phyloP scores from a whole-genome alignment of 108 stramenopile species.

The Cyclotella atomus region DNA sequence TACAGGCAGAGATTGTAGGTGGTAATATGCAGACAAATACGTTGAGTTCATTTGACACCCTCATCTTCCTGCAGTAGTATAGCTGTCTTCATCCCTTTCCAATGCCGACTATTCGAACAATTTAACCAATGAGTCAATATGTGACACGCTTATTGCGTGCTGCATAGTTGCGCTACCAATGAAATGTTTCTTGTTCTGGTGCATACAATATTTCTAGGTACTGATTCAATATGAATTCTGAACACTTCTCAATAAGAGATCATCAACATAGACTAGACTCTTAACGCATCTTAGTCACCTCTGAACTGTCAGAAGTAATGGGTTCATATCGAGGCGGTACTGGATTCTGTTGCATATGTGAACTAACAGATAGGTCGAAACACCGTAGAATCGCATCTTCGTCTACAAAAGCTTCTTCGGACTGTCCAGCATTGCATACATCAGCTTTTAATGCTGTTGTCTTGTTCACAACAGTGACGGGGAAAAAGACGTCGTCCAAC shows the following conservation, averaged over 20 bases:
- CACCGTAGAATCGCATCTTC: constrained; percentile 21
- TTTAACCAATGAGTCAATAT: too few species aligned
- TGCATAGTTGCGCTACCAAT: too few species aligned
- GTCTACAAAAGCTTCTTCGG: not conserved
- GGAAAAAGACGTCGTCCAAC: not conserved
- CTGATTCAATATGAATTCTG: too few species aligned
- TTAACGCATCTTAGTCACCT: too few species aligned
- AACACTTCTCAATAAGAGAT: too few species aligned
- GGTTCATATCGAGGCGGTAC: constrained; percentile 16
- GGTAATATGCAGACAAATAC: not conserved
- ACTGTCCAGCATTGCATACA: not conserved
- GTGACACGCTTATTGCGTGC: too few species aligned
- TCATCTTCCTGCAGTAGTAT: not conserved
- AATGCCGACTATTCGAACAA: too few species aligned
- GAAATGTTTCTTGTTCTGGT: too few species aligned
- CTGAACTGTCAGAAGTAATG: not conserved
- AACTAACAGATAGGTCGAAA: constrained; percentile 20
- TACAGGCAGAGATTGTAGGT: constrained; percentile 25
- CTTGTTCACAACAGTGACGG: not conserved
- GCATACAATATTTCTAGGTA: too few species aligned
- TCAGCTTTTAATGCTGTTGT: not conserved
- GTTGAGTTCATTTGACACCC: not conserved
- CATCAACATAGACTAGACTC: too few species aligned
- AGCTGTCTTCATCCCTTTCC: not conserved
- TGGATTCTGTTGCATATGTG: constrained; percentile 4